Base-by-base conservation (phyloP, 176 grass and related monocot genomes). In the Ensete glaucum region DNA sequence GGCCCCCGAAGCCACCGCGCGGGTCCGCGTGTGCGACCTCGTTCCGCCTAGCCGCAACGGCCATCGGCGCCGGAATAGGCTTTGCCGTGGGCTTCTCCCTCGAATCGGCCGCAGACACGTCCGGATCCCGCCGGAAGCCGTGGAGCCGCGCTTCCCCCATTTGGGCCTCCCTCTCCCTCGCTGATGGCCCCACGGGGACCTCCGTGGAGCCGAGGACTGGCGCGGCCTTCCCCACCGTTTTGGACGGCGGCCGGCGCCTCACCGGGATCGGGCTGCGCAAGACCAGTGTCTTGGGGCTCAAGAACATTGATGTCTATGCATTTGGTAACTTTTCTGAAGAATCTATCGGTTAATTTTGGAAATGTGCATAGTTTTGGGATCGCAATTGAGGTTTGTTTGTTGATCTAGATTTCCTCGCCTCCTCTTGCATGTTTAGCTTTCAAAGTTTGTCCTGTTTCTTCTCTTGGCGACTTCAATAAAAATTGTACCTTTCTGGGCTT, bases 81-180 rank as follows among this genome's bases (percentile, higher is more conserved):
- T 57, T 92, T 43, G 71, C 90, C 17, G 65, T 90, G 53, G 76
- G 6, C 12, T 11, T 67, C 65, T 67, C 27, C 65, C 13, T 8
- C 20, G 48, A 50, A 10, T 52, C 43, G 67, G 48, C 75, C 67
- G 79, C 34, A 71, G 74, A 77, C 78, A 79, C 76, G 16, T 10
- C 78, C 7, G 81, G 79, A 11, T 26, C 79, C 56, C 65, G 68
- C 26, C 80, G 23, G 11, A 1, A 15, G 8, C 65, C 24, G 50
- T 74, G 53, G 4, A 12, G 26, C 49, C 60, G 57, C 9, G 58
- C 89, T 3, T 74, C 82, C 9, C 84, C 83, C 5, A 67, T 86
- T 15, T 98, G 87, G 85, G 90, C 94, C n/a, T 93, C 85, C 49
- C 62, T 91, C 21, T 95, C 91, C 72, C 72, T 98, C 14, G 66